Conservation (phyloP, 352 stramenopile species). For the Pythium angustatum region DNA sequence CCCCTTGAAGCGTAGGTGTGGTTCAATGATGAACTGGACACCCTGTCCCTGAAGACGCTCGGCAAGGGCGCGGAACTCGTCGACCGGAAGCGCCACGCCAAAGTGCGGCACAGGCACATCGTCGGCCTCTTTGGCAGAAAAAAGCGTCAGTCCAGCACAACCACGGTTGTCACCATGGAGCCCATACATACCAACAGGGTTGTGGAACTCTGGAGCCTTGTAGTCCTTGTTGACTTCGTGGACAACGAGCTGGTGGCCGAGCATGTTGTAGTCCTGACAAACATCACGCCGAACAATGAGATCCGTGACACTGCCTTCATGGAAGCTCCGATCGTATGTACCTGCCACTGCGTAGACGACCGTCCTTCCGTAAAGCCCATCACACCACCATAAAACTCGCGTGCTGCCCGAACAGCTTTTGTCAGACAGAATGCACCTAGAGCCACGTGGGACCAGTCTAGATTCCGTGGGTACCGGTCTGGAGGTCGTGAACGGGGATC, state of each 20-base stretch:
- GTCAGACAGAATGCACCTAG: no score
- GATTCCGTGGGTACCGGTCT: slow-evolving; percentile 40
- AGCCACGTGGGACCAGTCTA: background rate
- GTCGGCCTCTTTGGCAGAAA: slow-evolving; percentile 76
- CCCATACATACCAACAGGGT: slow-evolving; percentile 86
- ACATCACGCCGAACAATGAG: background rate
- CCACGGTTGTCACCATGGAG: background rate
- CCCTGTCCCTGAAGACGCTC: slow-evolving; percentile 70
- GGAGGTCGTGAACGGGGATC: slow-evolving; percentile 95
- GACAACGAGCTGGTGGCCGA: slow-evolving; percentile 85
- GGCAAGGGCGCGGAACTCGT: slow-evolving; percentile 91
- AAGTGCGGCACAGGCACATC: slow-evolving; percentile 98
- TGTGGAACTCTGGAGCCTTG: slow-evolving; percentile 92
- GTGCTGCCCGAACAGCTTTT: slow-evolving; percentile 49
- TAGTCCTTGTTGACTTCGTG: slow-evolving; percentile 94
- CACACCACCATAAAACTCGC: slow-evolving; percentile 92
- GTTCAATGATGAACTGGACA: slow-evolving; percentile 96
- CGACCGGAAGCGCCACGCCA: slow-evolving; percentile 91
- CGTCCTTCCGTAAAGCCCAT: slow-evolving; percentile 92
- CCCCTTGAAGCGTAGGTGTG: slow-evolving; percentile 93
- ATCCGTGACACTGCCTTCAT: background rate
- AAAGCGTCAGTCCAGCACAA: background rate
- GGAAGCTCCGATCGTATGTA: slow-evolving; percentile 7
- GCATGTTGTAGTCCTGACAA: slow-evolving; percentile 87
- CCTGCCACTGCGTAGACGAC: slow-evolving; percentile 93